These are phyloP conservation scores for Wallacemonas rigidus DNA, from an alignment of 208 protist species.

Conservation along the genomic window DNA sequence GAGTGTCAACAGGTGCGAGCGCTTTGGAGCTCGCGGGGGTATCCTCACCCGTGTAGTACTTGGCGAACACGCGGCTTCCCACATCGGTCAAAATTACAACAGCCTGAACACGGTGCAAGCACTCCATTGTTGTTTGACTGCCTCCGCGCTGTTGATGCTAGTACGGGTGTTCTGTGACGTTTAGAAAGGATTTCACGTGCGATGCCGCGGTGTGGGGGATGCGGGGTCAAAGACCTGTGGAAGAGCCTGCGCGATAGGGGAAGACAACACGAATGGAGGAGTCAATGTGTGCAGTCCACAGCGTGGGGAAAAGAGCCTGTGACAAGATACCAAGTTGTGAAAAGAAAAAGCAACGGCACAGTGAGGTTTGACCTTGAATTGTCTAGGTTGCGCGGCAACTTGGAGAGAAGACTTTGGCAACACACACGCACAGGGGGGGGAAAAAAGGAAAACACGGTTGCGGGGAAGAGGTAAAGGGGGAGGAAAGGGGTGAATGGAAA, in stretches of 20 bases:
- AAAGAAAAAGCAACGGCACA: too few species aligned
- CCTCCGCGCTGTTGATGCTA: too few species aligned
- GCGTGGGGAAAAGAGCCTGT: too few species aligned
- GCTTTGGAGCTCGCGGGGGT: conserved; percentile 48
- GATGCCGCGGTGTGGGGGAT: too few species aligned
- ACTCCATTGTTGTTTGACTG: conserved; percentile 48
- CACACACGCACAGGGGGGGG: background rate
- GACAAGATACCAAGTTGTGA: too few species aligned
- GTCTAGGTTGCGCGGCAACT: too few species aligned
- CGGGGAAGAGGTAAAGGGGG: background rate
- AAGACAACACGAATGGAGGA: background rate
- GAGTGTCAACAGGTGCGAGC: conserved; percentile 60
- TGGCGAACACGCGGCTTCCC: conserved; percentile 77
- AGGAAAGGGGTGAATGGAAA: conserved; percentile 1
- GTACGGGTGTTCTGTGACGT: too few species aligned
- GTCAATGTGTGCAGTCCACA: too few species aligned
- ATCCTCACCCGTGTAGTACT: conserved; percentile 86
- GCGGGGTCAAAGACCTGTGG: too few species aligned
- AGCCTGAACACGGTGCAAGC: conserved; percentile 83
- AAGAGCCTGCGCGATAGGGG: background rate
- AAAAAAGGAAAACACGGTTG: conserved; percentile 1
- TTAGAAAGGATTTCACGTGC: too few species aligned
- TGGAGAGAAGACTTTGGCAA: too few species aligned
- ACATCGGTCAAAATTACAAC: conserved; percentile 74
- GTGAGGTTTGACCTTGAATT: too few species aligned